Evolutionary conservation across 1,284 basidiomycete species (phyloP).

Genomic region (Microbotryomycetes sp.): DNA sequence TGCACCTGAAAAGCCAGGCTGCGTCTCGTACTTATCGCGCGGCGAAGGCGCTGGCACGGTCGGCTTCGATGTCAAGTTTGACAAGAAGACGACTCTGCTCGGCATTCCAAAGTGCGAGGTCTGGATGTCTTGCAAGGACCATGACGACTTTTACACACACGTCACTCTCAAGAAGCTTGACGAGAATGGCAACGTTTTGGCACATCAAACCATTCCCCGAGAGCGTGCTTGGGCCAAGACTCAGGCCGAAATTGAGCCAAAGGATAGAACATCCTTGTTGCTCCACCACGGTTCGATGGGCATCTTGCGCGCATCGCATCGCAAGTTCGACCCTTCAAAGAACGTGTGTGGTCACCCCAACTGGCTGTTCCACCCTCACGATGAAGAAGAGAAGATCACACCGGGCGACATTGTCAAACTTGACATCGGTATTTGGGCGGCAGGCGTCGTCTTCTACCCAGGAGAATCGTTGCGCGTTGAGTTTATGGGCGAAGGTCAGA

Average conservation of each 20-base stretch:
- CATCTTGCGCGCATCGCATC: conserved; percentile 36
- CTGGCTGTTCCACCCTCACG: conserved; percentile 16
- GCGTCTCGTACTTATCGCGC: conserved; percentile 22
- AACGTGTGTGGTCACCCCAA: conserved; percentile 3
- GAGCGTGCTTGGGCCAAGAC: conserved; percentile 21
- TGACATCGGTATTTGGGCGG: conserved; percentile 38
- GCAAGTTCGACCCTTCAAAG: conserved; percentile 13
- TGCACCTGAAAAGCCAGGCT: not conserved
- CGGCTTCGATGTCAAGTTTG: conserved; percentile 29
- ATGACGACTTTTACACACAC: conserved; percentile 37
- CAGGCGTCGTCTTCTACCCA: conserved; percentile 34
- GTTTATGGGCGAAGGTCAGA: conserved; percentile 8
- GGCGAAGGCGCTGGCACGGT: conserved; percentile 13
- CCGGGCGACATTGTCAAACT: conserved; percentile 34
- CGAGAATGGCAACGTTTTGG: conserved; percentile 28
- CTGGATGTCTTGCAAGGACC: conserved; percentile 32
- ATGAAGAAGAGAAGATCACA: conserved; percentile 30
- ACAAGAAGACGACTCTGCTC: conserved; percentile 27
- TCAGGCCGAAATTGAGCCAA: conserved; percentile 28
- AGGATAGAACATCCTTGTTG: conserved; percentile 15
- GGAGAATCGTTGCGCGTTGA: conserved; percentile 33
- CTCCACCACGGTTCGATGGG: conserved; percentile 34
- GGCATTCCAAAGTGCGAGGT: conserved; percentile 35
- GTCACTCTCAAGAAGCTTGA: conserved; percentile 36
- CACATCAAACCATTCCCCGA: conserved; percentile 32